Evolutionary conservation across 768 basidiomycete genomes (phyloP), one percentile per base, ranked within the genome.

Genomic region (Boletus rex-veris): DNA sequence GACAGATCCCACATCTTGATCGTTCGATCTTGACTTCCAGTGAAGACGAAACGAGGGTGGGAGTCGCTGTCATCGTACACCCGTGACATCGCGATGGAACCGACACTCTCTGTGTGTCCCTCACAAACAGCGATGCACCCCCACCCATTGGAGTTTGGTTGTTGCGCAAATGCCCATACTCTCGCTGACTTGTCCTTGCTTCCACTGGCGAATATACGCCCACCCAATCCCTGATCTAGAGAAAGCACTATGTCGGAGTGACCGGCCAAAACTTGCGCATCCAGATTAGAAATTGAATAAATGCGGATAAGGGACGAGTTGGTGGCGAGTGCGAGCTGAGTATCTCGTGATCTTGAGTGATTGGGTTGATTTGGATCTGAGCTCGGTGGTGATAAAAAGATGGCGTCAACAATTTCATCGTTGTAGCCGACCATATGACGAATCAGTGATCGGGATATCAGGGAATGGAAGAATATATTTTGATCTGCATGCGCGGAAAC

Each of bases 1-100:
- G 80, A 74, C n/a, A 98, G 68, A 71, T 98, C 93, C 97, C 97
- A 99, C 85, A 98, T 88, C 72, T 99, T 99, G 68, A 98, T 90
- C 4, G 97, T 98, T 40, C 92, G 84, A 69, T 99, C 97, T 71
- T 98, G 96, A 67, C 90, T 92, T 31, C 96, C 97, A 14, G 94
- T 97, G 67, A 98, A 90, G 78, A 95, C 76, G 73, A 97, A 96
- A 38, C 76, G 76, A 45, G 75, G 73, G 47, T 65, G 59, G 35
- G 60, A 53, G 18, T 67, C 67, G 26, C 39, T 26, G 18, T 67
- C 59, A n/a, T 37, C 40, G 47, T 48, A 44, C 26, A 58, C 58
- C 26, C 85, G 80, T n/a, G 91, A 85, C 67, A 98, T 74, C 2
- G 91, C 86, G 50, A 98, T 74, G 3, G 96, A 92, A 9, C 96